Conservation (phyloP, 2,329 filamentous ascomycete species). For the Penicillium nordicum region DNA sequence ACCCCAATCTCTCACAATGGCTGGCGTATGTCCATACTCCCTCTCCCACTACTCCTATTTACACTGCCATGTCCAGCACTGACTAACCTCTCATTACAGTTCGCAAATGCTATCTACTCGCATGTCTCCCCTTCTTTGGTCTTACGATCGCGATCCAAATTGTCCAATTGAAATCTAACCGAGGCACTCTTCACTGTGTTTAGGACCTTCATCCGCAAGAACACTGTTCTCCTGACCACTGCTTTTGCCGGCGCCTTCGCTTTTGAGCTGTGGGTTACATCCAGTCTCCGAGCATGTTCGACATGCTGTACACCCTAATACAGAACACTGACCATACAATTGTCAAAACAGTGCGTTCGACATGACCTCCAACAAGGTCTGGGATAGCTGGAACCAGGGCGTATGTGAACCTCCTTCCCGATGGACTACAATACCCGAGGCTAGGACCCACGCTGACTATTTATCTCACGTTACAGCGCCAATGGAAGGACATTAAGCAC, state of each 20-base stretch:
- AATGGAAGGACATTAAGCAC: constrained; percentile 99
- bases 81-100: constrained; percentile 38
- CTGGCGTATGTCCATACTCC: constrained; percentile 35
- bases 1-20: constrained; percentile 51
- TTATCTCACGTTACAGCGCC: constrained; percentile 60
- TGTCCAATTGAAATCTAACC: constrained; percentile 19
- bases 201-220: constrained; percentile 80
- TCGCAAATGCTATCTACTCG: constrained; percentile 59
- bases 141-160: constrained; percentile 17
- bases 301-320: background rate
- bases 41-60: background rate
- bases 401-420: constrained; percentile 56
- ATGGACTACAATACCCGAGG: constrained; percentile 6
- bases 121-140: constrained; percentile 41
- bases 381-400: constrained; percentile 87
- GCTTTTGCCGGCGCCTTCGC: constrained; percentile 87
- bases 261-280: constrained; percentile 77
- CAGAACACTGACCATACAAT: constrained; percentile 19
- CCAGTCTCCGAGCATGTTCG: constrained; percentile 1
- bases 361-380: constrained; percentile 74
- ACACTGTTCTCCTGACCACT: constrained; percentile 79
- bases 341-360: constrained; percentile 68
- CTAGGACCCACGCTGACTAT: constrained; percentile 15
- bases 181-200: constrained; percentile 7
- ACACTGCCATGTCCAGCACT: constrained; percentile 36